Evolutionary conservation across 257 asterid genomes (phyloP).

Genomic region (Lycium barbarum): DNA sequence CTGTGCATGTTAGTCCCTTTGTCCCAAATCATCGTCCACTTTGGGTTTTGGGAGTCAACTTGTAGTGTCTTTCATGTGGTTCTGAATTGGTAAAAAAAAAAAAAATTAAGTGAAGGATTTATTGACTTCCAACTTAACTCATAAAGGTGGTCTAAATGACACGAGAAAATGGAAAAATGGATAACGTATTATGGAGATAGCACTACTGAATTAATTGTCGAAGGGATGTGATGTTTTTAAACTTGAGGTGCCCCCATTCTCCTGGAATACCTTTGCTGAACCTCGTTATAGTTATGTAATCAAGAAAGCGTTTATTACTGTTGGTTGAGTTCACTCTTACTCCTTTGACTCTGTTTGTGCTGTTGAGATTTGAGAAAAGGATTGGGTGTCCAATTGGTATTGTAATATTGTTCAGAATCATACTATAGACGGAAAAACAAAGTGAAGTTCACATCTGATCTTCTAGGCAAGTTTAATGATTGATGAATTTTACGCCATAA

Average conservation of each 20-base stretch:
- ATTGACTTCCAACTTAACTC: neutral
- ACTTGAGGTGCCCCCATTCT: constrained; percentile 20
- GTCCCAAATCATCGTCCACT: neutral
- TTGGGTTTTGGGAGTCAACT: neutral
- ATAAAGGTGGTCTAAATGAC: constrained; percentile 10
- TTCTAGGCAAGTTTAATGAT: constrained; percentile 17
- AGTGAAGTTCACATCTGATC: constrained; percentile 14
- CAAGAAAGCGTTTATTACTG: constrained; percentile 10
- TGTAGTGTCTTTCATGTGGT: neutral
- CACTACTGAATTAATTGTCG: neutral
- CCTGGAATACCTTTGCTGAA: neutral
- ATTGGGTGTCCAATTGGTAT: constrained; percentile 10
- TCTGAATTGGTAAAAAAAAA: neutral
- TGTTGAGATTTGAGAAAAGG: neutral
- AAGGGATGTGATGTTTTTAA: neutral
- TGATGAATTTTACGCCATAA: neutral
- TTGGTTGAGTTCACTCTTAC: neutral
- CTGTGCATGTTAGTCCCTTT: neutral
- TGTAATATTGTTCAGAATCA: constrained; percentile 15
- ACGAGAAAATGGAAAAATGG: neutral
- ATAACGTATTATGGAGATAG: neutral
- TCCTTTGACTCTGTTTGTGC: neutral
- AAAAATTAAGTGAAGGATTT: neutral
- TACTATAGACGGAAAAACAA: neutral
- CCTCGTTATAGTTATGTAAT: neutral